Evolutionary conservation across 441 rosid species (phyloP).

Genomic region (Capsella rubella): DNA sequence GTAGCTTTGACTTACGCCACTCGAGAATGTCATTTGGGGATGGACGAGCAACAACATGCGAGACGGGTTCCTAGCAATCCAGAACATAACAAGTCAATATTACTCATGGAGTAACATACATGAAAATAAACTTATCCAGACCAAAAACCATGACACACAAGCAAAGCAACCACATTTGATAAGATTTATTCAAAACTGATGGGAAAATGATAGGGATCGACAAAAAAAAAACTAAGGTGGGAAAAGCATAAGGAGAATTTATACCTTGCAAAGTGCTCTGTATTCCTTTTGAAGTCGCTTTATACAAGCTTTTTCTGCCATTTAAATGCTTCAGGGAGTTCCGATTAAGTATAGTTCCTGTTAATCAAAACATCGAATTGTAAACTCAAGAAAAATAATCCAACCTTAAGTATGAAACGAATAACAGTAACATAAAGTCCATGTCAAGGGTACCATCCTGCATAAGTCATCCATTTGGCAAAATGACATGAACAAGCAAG

Average conservation of each 20-base stretch:
- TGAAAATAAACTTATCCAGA: slow-evolving; percentile 10
- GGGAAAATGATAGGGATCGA: neutral
- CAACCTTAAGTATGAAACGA: neutral
- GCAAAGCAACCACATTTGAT: neutral
- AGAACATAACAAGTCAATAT: slow-evolving; percentile 34
- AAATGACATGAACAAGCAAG: slow-evolving; percentile 7
- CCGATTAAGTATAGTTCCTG: neutral
- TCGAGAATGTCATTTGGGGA: slow-evolving; percentile 92
- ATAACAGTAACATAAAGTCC: neutral
- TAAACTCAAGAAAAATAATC: neutral
- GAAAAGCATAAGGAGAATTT: neutral
- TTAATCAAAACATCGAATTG: neutral
- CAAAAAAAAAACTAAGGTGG: neutral
- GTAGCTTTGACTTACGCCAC: slow-evolving; percentile 80
- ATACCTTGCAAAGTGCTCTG: slow-evolving; percentile 91
- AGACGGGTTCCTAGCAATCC: slow-evolving; percentile 80
- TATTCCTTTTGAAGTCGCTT: slow-evolving; percentile 96
- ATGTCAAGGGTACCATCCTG: neutral
- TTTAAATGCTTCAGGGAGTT: slow-evolving; percentile 25
- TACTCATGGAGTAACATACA: neutral
- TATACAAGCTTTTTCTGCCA: slow-evolving; percentile 93
- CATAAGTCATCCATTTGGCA: neutral
- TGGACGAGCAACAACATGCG: slow-evolving; percentile 95
- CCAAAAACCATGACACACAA: slow-evolving; percentile 20
- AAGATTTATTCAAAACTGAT: neutral